Percentiles rank a stretch among this genome's conserved stretches.
Conservation (phyloP, 2,329 filamentous ascomycete genomes). For the Coniella lustricola region DNA sequence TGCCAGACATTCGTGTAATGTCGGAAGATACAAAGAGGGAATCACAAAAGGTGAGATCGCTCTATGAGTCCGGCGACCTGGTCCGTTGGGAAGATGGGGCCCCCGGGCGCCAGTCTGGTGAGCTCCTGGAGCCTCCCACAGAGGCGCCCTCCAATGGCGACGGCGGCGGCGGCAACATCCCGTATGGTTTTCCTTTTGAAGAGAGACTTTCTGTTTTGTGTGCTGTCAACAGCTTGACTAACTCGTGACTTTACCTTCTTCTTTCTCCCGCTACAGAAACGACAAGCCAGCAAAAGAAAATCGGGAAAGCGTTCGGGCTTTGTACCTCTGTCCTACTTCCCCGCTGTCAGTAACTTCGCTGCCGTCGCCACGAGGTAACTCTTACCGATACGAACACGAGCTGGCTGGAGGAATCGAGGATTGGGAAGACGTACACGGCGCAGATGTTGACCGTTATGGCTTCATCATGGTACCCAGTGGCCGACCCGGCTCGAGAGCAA, state of each 20-base stretch:
- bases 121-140: constrained; percentile 40
- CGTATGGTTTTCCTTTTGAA: constrained; percentile 46
- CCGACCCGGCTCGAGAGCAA: constrained; percentile 34
- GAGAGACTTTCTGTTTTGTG: neutral
- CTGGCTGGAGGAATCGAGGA: constrained; percentile 56
- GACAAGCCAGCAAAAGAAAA: constrained; percentile 10
- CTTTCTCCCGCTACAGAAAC: constrained; percentile 6
- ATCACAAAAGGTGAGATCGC: constrained; percentile 61
- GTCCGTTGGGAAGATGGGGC: constrained; percentile 47
- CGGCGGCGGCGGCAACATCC: constrained; percentile 43
- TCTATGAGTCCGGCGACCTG: constrained; percentile 52
- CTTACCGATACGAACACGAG: constrained; percentile 34
- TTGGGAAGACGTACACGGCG: constrained; percentile 57
- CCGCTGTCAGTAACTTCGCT: constrained; percentile 38
- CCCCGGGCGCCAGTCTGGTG: constrained; percentile 38
- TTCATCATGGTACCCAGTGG: constrained; percentile 46
- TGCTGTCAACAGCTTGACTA: constrained; percentile 22
- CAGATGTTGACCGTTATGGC: constrained; percentile 60
- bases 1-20: constrained; percentile 46
- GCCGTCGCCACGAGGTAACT: constrained; percentile 36
- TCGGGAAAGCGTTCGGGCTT: constrained; percentile 21
- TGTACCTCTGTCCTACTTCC: constrained; percentile 27
- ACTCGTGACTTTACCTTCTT: constrained; percentile 17
- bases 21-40: constrained; percentile 52
- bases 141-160: constrained; percentile 46